Evolutionary conservation across 495 filamentous ascomycete genomes (phyloP).

Genomic region (Tuber borchii): DNA sequence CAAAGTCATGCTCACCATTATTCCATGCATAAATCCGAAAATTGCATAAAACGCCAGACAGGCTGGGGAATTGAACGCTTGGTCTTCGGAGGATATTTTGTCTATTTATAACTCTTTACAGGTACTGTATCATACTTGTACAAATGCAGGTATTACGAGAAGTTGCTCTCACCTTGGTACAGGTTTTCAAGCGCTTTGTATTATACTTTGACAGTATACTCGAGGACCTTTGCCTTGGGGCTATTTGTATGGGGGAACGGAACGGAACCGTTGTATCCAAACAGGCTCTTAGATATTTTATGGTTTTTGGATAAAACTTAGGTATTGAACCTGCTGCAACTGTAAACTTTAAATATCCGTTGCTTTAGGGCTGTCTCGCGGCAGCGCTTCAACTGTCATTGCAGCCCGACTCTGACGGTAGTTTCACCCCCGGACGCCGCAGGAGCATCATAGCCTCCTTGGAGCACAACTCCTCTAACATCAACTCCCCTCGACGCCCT

Average conservation of each 20-base stretch:
- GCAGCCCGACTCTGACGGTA: neutral
- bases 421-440: neutral
- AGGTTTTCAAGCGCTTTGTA: too few species aligned
- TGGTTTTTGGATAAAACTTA: neutral
- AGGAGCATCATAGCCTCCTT: neutral
- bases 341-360: neutral
- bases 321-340: neutral
- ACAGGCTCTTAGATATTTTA: neutral
- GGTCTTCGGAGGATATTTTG: too few species aligned
- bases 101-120: too few species aligned
- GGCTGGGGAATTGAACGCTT: too few species aligned
- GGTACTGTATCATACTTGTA: too few species aligned
- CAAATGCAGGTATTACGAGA: too few species aligned
- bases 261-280: too few species aligned
- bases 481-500: constrained; percentile 15
- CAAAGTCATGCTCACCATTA: too few species aligned
- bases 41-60: too few species aligned
- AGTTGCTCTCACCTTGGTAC: too few species aligned
- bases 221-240: neutral
- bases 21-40: too few species aligned
- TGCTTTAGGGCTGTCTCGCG: neutral
- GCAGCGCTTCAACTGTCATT: neutral
- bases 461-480: neutral
- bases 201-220: neutral
- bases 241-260: too few species aligned